Evolutionary conservation across 441 rosid genomes (phyloP).

Genomic region (Sinapis alba): DNA sequence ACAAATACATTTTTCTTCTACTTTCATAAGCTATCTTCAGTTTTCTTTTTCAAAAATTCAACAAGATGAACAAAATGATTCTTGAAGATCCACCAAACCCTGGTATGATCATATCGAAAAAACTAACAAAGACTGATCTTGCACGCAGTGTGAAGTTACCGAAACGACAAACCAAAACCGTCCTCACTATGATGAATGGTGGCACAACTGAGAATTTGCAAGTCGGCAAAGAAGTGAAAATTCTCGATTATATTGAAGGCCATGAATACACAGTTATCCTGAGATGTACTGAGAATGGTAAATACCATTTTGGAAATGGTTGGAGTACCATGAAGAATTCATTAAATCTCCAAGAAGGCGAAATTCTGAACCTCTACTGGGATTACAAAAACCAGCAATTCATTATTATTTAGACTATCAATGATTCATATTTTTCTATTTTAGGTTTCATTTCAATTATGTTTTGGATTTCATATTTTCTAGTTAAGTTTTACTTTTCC

Average conservation of each 20-base stretch:
- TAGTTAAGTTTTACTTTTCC: not conserved
- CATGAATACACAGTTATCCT: not conserved
- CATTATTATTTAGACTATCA: not conserved
- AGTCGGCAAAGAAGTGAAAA: not conserved
- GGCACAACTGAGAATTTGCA: not conserved
- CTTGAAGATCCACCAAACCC: not conserved
- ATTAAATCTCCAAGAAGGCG: not conserved
- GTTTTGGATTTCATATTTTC: not conserved
- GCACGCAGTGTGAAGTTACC: not conserved
- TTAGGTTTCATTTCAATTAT: too few species aligned
- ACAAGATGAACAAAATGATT: not conserved
- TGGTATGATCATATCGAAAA: conserved; percentile 8
- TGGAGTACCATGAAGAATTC: not conserved
- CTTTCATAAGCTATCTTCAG: not conserved
- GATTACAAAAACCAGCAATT: not conserved
- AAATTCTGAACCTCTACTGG: not conserved
- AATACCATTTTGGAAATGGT: not conserved
- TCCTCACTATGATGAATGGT: not conserved
- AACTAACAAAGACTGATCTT: not conserved
- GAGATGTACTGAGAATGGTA: not conserved
- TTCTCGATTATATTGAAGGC: not conserved
- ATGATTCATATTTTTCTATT: not conserved
- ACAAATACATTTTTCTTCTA: not conserved
- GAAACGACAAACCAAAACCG: not conserved
- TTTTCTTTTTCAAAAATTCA: not conserved